Conservation (phyloP, 768 basidiomycete genomes). For the Lactarius hengduanensis region DNA sequence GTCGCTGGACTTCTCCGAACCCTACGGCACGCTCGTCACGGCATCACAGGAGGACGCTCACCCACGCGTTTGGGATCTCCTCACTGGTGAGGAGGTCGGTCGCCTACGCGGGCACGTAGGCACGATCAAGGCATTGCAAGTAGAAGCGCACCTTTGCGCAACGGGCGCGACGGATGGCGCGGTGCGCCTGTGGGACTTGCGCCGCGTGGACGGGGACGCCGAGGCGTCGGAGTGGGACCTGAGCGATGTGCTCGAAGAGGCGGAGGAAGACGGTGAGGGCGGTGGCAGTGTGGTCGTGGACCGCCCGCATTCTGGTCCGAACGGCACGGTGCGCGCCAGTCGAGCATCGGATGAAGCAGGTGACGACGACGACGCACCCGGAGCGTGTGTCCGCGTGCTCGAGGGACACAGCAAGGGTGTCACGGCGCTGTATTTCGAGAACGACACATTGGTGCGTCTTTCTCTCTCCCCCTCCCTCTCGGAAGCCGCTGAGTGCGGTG, state of each 20-base stretch:
- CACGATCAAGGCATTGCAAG: conserved; percentile 86
- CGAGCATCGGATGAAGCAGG: conserved; percentile 27
- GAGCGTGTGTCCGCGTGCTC: conserved; percentile 68
- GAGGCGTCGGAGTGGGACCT: conserved; percentile 56
- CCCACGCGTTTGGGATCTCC: conserved; percentile 93
- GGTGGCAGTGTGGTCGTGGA: conserved; percentile 35
- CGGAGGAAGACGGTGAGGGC: conserved; percentile 44
- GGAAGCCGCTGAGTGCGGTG: not conserved
- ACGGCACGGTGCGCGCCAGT: conserved; percentile 35
- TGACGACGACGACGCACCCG: conserved; percentile 26
- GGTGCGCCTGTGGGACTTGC: conserved; percentile 88
- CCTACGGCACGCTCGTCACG: conserved; percentile 90
- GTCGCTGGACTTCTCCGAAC: conserved; percentile 93
- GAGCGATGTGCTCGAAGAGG: conserved; percentile 65
- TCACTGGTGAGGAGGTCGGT: conserved; percentile 84
- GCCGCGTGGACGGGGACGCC: conserved; percentile 72
- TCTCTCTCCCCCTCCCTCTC: not conserved
- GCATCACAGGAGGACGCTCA: conserved; percentile 83
- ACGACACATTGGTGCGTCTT: conserved; percentile 78
- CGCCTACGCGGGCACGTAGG: conserved; percentile 79
- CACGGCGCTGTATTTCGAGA: conserved; percentile 93
- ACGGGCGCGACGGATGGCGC: conserved; percentile 89
- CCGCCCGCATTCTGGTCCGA: conserved; percentile 43
- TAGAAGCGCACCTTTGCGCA: conserved; percentile 86
- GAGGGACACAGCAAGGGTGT: conserved; percentile 94